Conservation (phyloP, 1,139 yeast species). For the Geotrichum candidum region DNA sequence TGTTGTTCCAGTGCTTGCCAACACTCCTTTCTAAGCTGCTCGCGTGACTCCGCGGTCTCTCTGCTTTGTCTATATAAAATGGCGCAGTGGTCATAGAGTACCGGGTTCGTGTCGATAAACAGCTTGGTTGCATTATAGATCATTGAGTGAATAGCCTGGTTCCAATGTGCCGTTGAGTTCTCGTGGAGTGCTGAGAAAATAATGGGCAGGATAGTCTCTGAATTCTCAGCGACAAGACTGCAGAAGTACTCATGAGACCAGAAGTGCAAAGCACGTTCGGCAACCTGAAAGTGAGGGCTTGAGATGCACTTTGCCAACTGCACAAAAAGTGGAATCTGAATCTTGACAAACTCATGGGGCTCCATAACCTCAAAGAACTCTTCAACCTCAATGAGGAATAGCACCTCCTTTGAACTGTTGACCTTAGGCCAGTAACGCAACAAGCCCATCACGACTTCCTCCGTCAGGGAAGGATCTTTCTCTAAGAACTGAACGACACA, state of each 20-base stretch:
- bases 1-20: conserved; percentile 71
- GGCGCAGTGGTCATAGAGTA: conserved; percentile 86
- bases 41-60: conserved; percentile 59
- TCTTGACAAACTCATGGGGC: conserved; percentile 87
- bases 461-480: conserved; percentile 86
- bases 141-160: conserved; percentile 84
- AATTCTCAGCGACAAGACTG: conserved; percentile 79
- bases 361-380: conserved; percentile 96
- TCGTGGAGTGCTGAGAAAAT: conserved; percentile 88
- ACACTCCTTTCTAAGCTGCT: conserved; percentile 54
- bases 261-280: conserved; percentile 88
- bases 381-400: conserved; percentile 93
- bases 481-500: conserved; percentile 97
- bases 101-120: conserved; percentile 93
- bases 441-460: conserved; percentile 90
- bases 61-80: conserved; percentile 72
- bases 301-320: conserved; percentile 92
- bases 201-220: conserved; percentile 88
- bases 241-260: conserved; percentile 95
- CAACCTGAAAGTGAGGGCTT: conserved; percentile 94
- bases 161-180: conserved; percentile 66
- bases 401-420: conserved; percentile 89
- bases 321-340: conserved; percentile 89
- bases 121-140: conserved; percentile 88
- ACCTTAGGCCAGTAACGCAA: conserved; percentile 96